A percentile compares a stretch with the other conserved stretches of the same genome.
Evolutionary conservation across 2,329 filamentous ascomycete genomes (phyloP).

Genomic region (Neopestalotiopsis sp.): DNA sequence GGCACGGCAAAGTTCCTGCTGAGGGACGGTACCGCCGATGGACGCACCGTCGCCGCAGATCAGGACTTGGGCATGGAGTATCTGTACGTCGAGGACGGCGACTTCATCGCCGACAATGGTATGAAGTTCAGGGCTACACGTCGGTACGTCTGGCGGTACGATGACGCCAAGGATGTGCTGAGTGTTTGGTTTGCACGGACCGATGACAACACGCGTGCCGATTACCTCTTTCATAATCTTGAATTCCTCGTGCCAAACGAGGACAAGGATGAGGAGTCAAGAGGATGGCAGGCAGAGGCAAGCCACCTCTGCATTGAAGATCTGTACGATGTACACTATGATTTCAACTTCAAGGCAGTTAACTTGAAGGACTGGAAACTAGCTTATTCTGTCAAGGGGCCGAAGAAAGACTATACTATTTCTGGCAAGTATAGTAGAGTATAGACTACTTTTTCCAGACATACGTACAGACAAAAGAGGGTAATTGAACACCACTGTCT

Average conservation of each 20-base stretch:
- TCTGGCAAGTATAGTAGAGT: slow-evolving; percentile 49
- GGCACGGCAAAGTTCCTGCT: slow-evolving; percentile 71
- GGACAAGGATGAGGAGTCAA: slow-evolving; percentile 24
- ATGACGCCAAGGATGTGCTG: slow-evolving; percentile 61
- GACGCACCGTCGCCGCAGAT: slow-evolving; percentile 35
- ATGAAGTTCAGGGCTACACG: slow-evolving; percentile 64
- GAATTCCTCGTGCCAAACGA: slow-evolving; percentile 55
- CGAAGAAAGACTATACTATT: slow-evolving; percentile 75
- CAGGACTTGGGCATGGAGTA: slow-evolving; percentile 60
- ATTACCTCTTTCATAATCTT: slow-evolving; percentile 79
- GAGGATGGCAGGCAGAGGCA: slow-evolving; percentile 67
- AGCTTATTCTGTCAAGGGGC: slow-evolving; percentile 70
- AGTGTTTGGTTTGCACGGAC: slow-evolving; percentile 77
- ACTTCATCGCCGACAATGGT: slow-evolving; percentile 62
- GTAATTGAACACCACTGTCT: no score
- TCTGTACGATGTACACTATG: slow-evolving; percentile 72
- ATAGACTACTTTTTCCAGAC: neutral
- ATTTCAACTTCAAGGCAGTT: slow-evolving; percentile 66
- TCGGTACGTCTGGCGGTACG: slow-evolving; percentile 76
- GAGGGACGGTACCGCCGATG: slow-evolving; percentile 61
- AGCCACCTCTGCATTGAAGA: slow-evolving; percentile 75
- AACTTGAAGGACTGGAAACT: slow-evolving; percentile 63
- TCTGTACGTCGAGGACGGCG: slow-evolving; percentile 71
- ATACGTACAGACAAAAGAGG: no score
- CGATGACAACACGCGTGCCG: slow-evolving; percentile 64